These are phyloP conservation scores for Teratosphaeria viscida DNA, from an alignment of 2,329 filamentous ascomycete genomes.

Conservation along the genomic window DNA sequence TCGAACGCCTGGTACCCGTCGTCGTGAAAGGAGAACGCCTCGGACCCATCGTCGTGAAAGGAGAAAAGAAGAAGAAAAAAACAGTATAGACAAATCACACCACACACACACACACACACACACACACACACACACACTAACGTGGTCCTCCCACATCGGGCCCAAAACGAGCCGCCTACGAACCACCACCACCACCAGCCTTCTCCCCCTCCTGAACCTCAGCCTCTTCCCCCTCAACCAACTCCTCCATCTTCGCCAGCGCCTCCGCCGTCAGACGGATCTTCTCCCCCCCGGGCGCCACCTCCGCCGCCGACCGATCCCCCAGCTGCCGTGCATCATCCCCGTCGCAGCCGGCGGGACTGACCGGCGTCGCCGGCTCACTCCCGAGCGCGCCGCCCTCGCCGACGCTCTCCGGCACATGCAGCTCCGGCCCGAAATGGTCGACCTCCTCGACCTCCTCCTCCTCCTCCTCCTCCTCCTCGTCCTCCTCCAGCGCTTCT, in stretches of 20 bases:
- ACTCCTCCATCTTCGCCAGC: constrained; percentile 23
- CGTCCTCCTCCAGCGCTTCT: constrained; percentile 18
- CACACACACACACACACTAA: too few relatives aligned
- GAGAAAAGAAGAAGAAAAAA: too few relatives aligned
- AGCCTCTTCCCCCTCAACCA: constrained; percentile 21
- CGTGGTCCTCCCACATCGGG: neutral
- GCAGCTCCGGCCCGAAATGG: constrained; percentile 20
- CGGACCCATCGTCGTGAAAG: too few relatives aligned
- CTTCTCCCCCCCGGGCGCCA: neutral
- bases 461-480: constrained; percentile 5
- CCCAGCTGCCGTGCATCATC: neutral
- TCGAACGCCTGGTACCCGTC: neutral
- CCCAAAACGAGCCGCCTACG: neutral
- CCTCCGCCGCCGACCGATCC: neutral
- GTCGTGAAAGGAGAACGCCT: too few relatives aligned
- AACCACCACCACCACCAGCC: neutral
- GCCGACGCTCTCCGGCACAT: neutral
- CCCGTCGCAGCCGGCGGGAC: neutral
- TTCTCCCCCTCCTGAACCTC: neutral
- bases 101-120: too few relatives aligned
- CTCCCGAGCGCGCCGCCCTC: neutral
- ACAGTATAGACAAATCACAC: neutral
- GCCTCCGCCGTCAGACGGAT: constrained; percentile 22
- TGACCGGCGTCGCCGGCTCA: neutral
- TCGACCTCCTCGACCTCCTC: constrained; percentile 12